Base-by-base conservation (phyloP, 140 eudicot genomes). In the Senecio squalidus region DNA sequence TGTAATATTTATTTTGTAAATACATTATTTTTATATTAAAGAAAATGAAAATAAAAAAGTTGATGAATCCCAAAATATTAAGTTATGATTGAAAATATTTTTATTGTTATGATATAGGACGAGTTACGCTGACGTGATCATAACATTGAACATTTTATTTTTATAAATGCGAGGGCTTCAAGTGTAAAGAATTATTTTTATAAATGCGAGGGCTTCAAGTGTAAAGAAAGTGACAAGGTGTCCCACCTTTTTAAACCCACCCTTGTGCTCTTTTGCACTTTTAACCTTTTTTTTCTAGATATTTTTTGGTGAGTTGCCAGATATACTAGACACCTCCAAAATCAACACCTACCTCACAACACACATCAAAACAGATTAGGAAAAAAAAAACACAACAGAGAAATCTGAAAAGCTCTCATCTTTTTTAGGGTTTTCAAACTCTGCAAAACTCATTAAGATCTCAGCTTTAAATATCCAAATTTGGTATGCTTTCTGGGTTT, bases 171-270 rank as follows among this genome's bases (percentile, higher is more conserved):
- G n/a, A n/a, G n/a, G n/a, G 26, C 63, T 56, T 70, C 26, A 48
- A 6, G 63, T 74, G 69, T 73, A 66, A 75, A 46, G 90, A 85
- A 73, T n/a, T n/a, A n/a, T n/a, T n/a, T n/a, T n/a, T n/a, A n/a
- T n/a, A n/a, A n/a, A n/a, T n/a, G n/a, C n/a, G n/a, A n/a, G n/a
- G n/a, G 26, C 63, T 56, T 70, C 26, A 48, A 6, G 63, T 74
- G 69, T 73, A 66, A 75, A 46, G 90, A 85, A 73, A 80, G 71
- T 9, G 81, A 77, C 80, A 71, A 36, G 92, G 95, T n/a, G n/a
- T 9, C 85, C 92, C 83, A 86, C 91, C 74, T 64, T 62, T n/a
- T 24, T 57, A 44, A 67, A 36, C 73, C 67, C 67, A 23, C 39
- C 58, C n/a, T 48, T 31, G 15, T 33, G 27, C 67, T 72, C 46